Base-by-base conservation (phyloP, 2,329 filamentous ascomycete genomes). In the Bipolaris cookei region DNA sequence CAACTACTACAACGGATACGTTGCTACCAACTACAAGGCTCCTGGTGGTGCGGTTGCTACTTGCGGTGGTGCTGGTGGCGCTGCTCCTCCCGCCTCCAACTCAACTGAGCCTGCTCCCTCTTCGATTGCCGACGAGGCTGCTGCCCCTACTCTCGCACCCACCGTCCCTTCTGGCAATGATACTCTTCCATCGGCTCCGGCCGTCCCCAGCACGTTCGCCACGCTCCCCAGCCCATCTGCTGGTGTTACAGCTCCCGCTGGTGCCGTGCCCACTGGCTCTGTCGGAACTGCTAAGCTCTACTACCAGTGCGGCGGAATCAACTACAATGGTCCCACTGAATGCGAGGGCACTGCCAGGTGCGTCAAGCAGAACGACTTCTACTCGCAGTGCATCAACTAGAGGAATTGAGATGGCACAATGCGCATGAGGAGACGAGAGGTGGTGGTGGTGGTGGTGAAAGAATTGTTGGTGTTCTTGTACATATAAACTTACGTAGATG, bases 291-390 rank as follows among this genome's bases (percentile, higher is more conserved):
- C 49, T 10, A 58, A 63, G 60, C 30, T 58, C 6, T 63, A 45
- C 14, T 48, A 58, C 18, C 48, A 58, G 49, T 63, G 60, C 59
- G 79, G 79, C 58, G 79, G 79, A 13, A 62, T 63, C n/a, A 71
- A 69, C 54, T 80, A 63, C 51, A 76, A 64, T 8, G 79, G 79
- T 14, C 49, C 74, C 3, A 76, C 70, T 1, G 52, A 63, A n/a
- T 81, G 79, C 47, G 72, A 71, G 11, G 48, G 64, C 25, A 78
- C 77, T 13, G 61, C 61, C 21, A 65, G 64, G 14, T 81, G 79
- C 63, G 66, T 71, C 21, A 61, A 64, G 4, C 61, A 55, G 35
- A 80, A 80, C 66, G 65, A 70, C 2, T 81, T 75, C 59, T 81
- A 81, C 67, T 74, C 59, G 18, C 79, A 81, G 70, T 81, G 79